Conservation (phyloP, 169 alveolate species). For the Eimeria sp. region DNA sequence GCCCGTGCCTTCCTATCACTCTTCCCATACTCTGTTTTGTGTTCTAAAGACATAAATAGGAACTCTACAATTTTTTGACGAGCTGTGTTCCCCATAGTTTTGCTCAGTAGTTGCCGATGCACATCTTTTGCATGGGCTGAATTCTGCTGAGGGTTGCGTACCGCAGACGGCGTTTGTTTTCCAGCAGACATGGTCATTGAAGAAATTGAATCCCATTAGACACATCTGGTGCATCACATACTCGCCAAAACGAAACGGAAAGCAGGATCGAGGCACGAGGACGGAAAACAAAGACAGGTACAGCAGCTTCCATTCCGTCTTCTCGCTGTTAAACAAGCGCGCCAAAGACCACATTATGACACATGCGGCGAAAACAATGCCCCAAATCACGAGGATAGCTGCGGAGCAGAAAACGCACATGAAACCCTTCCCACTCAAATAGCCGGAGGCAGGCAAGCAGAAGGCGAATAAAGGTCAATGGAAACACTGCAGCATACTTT, state of each 20-base stretch:
- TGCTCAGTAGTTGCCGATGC: not conserved
- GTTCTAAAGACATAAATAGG: not conserved
- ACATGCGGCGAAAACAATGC: constrained; percentile 42
- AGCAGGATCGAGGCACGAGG: constrained; percentile 39
- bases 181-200: constrained; percentile 36
- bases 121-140: not conserved
- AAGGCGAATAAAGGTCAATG: not conserved
- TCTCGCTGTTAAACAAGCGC: constrained; percentile 34
- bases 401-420: constrained; percentile 42
- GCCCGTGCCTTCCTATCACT: not conserved
- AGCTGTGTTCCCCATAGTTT: not conserved
- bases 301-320: constrained; percentile 33
- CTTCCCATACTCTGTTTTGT: not conserved
- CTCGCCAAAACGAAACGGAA: constrained; percentile 48
- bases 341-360: constrained; percentile 66
- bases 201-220: constrained; percentile 58
- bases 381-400: constrained; percentile 55
- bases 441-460: not conserved
- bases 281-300: constrained; percentile 32
- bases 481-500: not conserved
- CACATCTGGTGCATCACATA: constrained; percentile 46
- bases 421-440: not conserved
- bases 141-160: not conserved
- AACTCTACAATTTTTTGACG: not conserved
- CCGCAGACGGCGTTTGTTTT: constrained; percentile 36